Conservation (phyloP, 352 stramenopile genomes). For the Globisporangium recalcitrans region DNA sequence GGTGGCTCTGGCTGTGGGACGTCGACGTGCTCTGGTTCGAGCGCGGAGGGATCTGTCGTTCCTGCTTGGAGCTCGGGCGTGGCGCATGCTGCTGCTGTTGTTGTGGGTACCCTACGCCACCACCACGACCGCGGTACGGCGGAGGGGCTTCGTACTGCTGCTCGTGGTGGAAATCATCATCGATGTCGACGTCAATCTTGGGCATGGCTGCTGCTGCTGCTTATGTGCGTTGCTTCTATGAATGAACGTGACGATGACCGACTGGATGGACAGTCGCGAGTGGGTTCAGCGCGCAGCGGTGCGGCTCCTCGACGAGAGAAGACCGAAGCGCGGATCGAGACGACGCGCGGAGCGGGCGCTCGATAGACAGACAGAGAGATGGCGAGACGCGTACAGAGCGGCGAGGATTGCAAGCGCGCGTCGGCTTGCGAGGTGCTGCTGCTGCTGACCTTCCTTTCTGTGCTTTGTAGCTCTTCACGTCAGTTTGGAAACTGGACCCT, state of each 20-base stretch:
- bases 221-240: background rate
- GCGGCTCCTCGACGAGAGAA: background rate
- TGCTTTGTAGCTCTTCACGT: background rate
- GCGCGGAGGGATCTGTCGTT: slow-evolving; percentile 17
- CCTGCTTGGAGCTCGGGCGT: slow-evolving; percentile 12
- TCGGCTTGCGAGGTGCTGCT: background rate
- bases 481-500: slow-evolving; percentile 1
- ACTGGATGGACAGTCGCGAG: background rate
- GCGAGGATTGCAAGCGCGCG: background rate
- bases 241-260: background rate
- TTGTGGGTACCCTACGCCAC: slow-evolving; percentile 13
- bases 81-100: slow-evolving; percentile 8
- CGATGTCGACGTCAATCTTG: slow-evolving; percentile 36
- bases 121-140: slow-evolving; percentile 15
- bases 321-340: background rate
- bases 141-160: slow-evolving; percentile 6
- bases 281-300: background rate
- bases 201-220: slow-evolving; percentile 23
- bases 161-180: slow-evolving; percentile 21
- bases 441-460: background rate
- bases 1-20: slow-evolving; percentile 19
- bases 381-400: background rate
- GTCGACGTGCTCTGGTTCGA: slow-evolving; percentile 11
- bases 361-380: background rate
- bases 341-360: too few species aligned